Evolutionary conservation across 139 green algal species (phyloP), one percentile per base, ranked within the genome.

Genomic region (Diplosphaera chodatii): DNA sequence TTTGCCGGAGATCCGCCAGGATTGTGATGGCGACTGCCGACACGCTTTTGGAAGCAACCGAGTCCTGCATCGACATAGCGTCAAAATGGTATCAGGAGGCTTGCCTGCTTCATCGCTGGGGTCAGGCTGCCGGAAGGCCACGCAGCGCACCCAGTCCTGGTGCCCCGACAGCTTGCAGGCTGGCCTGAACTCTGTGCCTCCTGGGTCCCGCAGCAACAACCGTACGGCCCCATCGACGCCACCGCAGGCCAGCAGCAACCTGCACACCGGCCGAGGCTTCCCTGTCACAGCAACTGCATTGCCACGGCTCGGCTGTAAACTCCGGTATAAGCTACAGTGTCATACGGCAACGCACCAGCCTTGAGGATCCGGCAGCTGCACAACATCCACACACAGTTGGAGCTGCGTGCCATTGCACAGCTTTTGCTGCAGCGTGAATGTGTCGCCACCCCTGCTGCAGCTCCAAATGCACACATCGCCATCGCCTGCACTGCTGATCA

Each of bases 81-180:
- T n/a, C n/a, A n/a, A n/a, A n/a, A n/a, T n/a, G n/a, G n/a, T n/a
- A n/a, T n/a, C n/a, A n/a, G n/a, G n/a, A n/a, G n/a, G n/a, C n/a
- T n/a, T n/a, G n/a, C n/a, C n/a, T n/a, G n/a, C n/a, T n/a, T 23
- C 13, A 59, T 59, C 48, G 18, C 48, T 25, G 10, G 48, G 16
- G 48, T 59, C 48, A 23, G 48, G 48, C 16, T 10, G 4, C 48
- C 48, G 48, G 48, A 94, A 95, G 0, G 84, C 81, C 28, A 97
- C 74, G 3, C 78, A 82, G 0, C 88, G 78, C 40, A 97, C 75
- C 92, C 92, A 97, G 77, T 96, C 90, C 37, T 91, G 82, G 71
- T 96, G 92, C 2, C 92, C 92, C 34, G 72, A 67, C 65, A 96
- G 81, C 69, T 63, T 63, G 77, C 79, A 88, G 0, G 69, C 82